Base-by-base conservation (phyloP, 2,329 filamentous ascomycete genomes). In the Cercospora nicotianae region DNA sequence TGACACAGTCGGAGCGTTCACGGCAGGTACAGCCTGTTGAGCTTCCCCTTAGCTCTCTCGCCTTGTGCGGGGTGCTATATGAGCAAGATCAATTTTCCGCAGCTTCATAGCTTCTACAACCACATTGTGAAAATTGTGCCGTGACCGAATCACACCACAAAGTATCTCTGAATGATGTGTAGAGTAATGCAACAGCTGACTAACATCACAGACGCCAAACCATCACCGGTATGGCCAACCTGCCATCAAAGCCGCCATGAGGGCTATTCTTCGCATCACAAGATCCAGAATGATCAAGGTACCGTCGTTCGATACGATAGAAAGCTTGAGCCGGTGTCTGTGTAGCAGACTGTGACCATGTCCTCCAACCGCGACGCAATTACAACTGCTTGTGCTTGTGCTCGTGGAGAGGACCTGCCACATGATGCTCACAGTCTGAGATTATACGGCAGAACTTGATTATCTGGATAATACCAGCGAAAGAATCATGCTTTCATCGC, bases 391-490 rank as follows among this genome's bases (percentile, higher is more conserved):
- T 39, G 33, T 39, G 33, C n/a, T 58, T 12, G 20, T 5, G 5
- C 0, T 39, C 58, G 36, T 48, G 73, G 72, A 74, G 74, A 74
- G 61, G 67, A 48, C 60, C 53, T 60, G 65, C 66, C 70, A 65
- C 36, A 59, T 48, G 45, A 58, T 39, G 58, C 63, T 67, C 51
- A 82, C 81, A 83, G 83, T 85, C 87, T 92, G 90, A 94, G 91
- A 95, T 89, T 89, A 95, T 91, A 95, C 92, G 91, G 92, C 90
- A 85, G 83, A 93, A 94, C 91, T 94, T 94, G 92, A 94, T 94
- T 91, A 74, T 94, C 92, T 76, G 91, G 92, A 94, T 94, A 94
- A 95, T 95, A 92, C 92, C 91, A 93, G 93, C 93, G 93, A 93
- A 96, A 93, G 91, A 96, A 78, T 95, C 93, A 96, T 96, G 92